A percentile compares a stretch with the other conserved stretches of the same genome.
phyloP scores from a whole-genome alignment of 2,329 filamentous ascomycete species.

The Colletotrichum higginsianum region DNA sequence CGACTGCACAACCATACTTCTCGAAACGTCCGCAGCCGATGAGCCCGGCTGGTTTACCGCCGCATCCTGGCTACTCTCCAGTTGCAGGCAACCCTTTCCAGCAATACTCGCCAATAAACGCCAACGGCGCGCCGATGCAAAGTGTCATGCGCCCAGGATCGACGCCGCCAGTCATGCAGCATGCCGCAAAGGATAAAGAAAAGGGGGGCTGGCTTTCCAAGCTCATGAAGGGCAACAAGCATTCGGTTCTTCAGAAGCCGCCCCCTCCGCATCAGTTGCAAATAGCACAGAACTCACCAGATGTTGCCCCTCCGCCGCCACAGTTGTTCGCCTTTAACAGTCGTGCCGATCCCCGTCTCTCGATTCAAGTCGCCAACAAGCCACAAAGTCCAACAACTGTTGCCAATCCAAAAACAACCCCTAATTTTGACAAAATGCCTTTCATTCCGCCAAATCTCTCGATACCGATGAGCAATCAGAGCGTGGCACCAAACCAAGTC shows the following conservation, averaged over 20 bases:
- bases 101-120: background rate
- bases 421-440: background rate
- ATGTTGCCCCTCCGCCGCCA: background rate
- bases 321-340: background rate
- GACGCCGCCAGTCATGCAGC: conserved; percentile 14
- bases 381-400: background rate
- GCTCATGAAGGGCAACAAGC: conserved; percentile 36
- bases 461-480: background rate
- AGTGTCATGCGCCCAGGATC: conserved; percentile 9
- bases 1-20: background rate
- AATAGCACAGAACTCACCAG: background rate
- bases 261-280: background rate
- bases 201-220: conserved; percentile 43
- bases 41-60: background rate
- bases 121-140: background rate
- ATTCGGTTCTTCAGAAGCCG: conserved; percentile 33
- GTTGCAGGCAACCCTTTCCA: conserved; percentile 16
- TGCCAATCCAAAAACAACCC: too few relatives aligned
- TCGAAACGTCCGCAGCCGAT: background rate
- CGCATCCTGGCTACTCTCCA: conserved; percentile 11
- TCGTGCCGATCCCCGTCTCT: background rate
- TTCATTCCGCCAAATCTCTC: background rate
- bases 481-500: background rate
- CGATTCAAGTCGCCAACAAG: background rate
- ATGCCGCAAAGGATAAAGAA: conserved; percentile 31